These are phyloP conservation scores for Botrytis pseudocinerea DNA, from an alignment of 2,329 filamentous ascomycete genomes.

Conservation along the genomic window DNA sequence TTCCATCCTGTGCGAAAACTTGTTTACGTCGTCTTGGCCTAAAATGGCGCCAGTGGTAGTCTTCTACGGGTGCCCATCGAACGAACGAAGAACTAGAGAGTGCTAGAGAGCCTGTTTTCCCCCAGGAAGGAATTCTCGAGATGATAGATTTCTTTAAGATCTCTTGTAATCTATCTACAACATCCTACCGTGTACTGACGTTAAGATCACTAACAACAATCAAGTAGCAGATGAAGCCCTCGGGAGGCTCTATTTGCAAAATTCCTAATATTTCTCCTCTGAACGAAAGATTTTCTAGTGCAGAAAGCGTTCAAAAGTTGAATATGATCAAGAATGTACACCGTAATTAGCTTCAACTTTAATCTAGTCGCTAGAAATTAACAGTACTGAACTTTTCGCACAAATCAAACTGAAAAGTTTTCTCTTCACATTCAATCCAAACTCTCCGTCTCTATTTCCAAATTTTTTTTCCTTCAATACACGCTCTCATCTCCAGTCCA, in stretches of 20 bases:
- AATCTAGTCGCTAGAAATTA: background rate
- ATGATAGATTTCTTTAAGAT: background rate
- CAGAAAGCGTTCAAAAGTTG: background rate
- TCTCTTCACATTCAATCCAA: background rate
- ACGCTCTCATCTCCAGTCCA: background rate
- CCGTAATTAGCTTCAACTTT: constrained; percentile 1
- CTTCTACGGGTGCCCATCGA: background rate
- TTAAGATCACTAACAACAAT: background rate
- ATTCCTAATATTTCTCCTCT: background rate
- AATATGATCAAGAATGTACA: background rate
- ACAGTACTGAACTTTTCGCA: background rate
- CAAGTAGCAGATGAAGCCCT: background rate
- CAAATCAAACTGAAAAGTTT: background rate
- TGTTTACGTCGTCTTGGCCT: background rate
- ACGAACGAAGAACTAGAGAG: background rate
- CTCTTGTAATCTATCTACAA: background rate
- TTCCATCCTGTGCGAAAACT: background rate
- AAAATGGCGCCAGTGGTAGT: background rate
- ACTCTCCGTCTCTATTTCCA: background rate
- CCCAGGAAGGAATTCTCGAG: background rate
- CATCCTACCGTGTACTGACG: background rate
- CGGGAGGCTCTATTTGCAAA: background rate
- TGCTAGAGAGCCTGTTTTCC: background rate
- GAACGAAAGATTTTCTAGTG: background rate
- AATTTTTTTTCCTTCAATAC: too few relatives aligned